A percentile compares a stretch with the other conserved stretches of the same genome.
Conservation (phyloP, 2,329 filamentous ascomycete species). For the Hypomyces perniciosus region DNA sequence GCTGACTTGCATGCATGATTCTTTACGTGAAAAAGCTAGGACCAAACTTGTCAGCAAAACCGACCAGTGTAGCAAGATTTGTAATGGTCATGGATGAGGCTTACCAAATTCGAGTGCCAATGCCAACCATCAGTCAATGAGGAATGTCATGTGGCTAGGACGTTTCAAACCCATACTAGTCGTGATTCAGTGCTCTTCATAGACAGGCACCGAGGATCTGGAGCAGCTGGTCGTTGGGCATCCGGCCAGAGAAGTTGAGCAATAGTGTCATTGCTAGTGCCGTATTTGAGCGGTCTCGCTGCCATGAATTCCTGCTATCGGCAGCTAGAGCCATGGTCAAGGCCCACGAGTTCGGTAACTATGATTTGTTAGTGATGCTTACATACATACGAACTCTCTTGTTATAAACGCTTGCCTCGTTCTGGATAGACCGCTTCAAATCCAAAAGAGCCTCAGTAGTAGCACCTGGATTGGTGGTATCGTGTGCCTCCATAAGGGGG, state of each 20-base stretch:
- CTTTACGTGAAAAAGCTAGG: too few species aligned
- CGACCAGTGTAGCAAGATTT: too few species aligned
- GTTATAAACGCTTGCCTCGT: conserved; percentile 16
- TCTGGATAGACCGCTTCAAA: conserved; percentile 19
- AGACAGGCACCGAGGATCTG: conserved; percentile 21
- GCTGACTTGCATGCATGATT: too few species aligned
- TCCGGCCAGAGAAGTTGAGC: conserved; percentile 20
- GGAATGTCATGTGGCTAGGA: too few species aligned
- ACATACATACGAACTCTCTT: too few species aligned
- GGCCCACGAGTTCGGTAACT: conserved; percentile 24
- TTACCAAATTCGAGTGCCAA: too few species aligned
- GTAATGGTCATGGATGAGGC: too few species aligned
- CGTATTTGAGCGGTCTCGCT: conserved; percentile 20
- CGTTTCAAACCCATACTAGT: too few species aligned
- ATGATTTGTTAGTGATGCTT: not conserved
- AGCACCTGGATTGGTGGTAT: conserved; percentile 6
- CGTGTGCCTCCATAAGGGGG: conserved; percentile 15
- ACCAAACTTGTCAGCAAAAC: too few species aligned
- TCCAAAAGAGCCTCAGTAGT: conserved; percentile 12
- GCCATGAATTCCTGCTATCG: conserved; percentile 13
- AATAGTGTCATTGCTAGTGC: conserved; percentile 21
- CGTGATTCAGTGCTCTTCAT: conserved; percentile 4
- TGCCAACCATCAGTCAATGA: too few species aligned
- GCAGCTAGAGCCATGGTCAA: conserved; percentile 20
- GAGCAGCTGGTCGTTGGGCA: conserved; percentile 22